Base-by-base conservation (phyloP, 257 asterid genomes). In the Datura wrightii region DNA sequence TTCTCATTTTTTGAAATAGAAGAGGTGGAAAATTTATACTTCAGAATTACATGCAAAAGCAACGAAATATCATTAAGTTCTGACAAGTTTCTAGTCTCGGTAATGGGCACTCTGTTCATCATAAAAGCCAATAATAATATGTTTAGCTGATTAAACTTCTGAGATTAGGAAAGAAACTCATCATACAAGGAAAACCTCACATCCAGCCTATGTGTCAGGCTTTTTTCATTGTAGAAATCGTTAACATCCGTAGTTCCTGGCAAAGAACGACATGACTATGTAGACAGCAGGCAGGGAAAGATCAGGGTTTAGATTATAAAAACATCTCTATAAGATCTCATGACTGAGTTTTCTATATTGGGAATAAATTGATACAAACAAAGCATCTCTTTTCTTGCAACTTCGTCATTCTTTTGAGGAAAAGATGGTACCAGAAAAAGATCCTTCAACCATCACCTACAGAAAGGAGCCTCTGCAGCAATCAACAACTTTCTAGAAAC, bases 391-490 rank as follows among this genome's bases (percentile, higher is more conserved):
- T 39, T 69, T 69, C 31, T 69, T 15, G 15, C 79, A 69, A 69
- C 34, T 39, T 69, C 0, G 0, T 39, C 16, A 39, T 66, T 69
- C 34, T 39, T 69, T 39, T 69, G 11, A 69, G 15, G 53, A 69
- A 39, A 41, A 39, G 53, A 16, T 6, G 53, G 52, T 69, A 39
- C 24, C 53, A 69, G 52, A 3, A 10, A 69, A 69, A 66, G 5
- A 71, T 13, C 79, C 15, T 70, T 44, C 79, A 71, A 39, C 18
- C 56, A 46, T 10, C 80, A 48, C 80, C 80, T 10, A 74, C 19
- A 46, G 59, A 74, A 19, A 74, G 15, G 36, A 74, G 53, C 37
- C 58, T 74, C 42, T 74, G 42, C 19, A 74, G 80, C 80, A 74
- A 46, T 74, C 19, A 24, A 24, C 62, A 6, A 24, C 10, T 71